These are phyloP conservation scores for Lactifluus pinguis DNA, from an alignment of 768 basidiomycete genomes.

Conservation along the genomic window DNA sequence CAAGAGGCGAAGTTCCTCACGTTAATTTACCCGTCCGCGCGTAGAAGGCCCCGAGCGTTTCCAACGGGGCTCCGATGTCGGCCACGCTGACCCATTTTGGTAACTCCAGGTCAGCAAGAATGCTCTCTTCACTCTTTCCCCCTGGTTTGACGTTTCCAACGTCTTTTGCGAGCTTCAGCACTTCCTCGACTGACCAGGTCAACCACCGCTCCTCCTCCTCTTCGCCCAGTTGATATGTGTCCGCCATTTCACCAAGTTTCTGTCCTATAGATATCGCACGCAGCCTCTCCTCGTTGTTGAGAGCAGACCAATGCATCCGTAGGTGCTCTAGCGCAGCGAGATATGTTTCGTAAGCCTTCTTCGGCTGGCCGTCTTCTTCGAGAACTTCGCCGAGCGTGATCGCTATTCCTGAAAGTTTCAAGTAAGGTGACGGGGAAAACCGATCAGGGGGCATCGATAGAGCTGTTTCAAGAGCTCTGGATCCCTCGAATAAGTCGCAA, in stretches of 20 bases:
- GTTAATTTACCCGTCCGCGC: constrained; percentile 45
- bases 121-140: constrained; percentile 15
- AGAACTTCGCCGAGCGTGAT: constrained; percentile 50
- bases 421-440: constrained; percentile 39
- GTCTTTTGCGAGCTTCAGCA: constrained; percentile 32
- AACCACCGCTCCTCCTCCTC: constrained; percentile 37
- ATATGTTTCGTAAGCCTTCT: constrained; percentile 24
- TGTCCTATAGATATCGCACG: constrained; percentile 38
- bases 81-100: constrained; percentile 51
- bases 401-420: constrained; percentile 62
- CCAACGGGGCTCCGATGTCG: constrained; percentile 60
- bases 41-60: constrained; percentile 57
- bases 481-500: background rate
- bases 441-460: constrained; percentile 32
- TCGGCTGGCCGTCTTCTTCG: constrained; percentile 32
- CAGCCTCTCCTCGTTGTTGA: constrained; percentile 31
- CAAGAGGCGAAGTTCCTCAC: constrained; percentile 29
- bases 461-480: constrained; percentile 50
- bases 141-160: constrained; percentile 12
- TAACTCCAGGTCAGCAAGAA: constrained; percentile 39
- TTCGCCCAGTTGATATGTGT: constrained; percentile 26
- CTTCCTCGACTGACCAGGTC: constrained; percentile 36
- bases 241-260: constrained; percentile 37
- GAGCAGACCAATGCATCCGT: constrained; percentile 16
- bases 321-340: constrained; percentile 25